Conservation (phyloP, 2,329 filamentous ascomycete species). For the Didymella exigua region DNA sequence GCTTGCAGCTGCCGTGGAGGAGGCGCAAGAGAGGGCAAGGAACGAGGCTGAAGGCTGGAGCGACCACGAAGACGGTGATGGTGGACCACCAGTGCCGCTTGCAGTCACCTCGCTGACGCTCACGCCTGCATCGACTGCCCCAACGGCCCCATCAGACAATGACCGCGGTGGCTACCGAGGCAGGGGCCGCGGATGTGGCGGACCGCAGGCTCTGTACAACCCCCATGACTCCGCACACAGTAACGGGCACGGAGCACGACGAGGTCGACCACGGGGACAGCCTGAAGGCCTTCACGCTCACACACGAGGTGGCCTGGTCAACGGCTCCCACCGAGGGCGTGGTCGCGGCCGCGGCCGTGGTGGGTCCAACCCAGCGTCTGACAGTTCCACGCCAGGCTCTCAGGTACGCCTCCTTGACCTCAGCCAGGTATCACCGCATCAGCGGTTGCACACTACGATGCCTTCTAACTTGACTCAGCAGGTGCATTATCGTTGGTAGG, state of each 20-base stretch:
- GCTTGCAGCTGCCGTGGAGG: conserved; percentile 30
- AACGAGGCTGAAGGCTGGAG: conserved; percentile 49
- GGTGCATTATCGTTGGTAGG: not conserved
- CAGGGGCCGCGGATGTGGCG: conserved; percentile 6
- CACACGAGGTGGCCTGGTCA: not conserved
- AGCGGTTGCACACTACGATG: not conserved
- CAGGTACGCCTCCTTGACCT: conserved; percentile 4
- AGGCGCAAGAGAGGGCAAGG: conserved; percentile 47
- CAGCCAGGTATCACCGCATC: not conserved
- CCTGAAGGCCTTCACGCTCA: not conserved
- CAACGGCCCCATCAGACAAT: not conserved
- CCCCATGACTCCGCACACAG: not conserved
- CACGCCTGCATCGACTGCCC: conserved; percentile 10
- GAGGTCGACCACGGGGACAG: not conserved
- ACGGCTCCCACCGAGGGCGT: not conserved
- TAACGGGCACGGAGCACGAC: not conserved
- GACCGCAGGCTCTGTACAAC: not conserved
- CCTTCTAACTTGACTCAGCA: not conserved
- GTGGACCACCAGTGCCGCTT: conserved; percentile 38
- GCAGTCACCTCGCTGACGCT: not conserved
- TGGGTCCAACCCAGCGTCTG: not conserved
- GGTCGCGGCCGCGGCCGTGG: conserved; percentile 8
- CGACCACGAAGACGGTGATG: conserved; percentile 45
- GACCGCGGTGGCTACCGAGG: conserved; percentile 2
- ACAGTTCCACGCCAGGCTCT: not conserved